Evolutionary conservation across 768 basidiomycete species (phyloP).

Genomic region (Pilatotrama ljubarskyi): DNA sequence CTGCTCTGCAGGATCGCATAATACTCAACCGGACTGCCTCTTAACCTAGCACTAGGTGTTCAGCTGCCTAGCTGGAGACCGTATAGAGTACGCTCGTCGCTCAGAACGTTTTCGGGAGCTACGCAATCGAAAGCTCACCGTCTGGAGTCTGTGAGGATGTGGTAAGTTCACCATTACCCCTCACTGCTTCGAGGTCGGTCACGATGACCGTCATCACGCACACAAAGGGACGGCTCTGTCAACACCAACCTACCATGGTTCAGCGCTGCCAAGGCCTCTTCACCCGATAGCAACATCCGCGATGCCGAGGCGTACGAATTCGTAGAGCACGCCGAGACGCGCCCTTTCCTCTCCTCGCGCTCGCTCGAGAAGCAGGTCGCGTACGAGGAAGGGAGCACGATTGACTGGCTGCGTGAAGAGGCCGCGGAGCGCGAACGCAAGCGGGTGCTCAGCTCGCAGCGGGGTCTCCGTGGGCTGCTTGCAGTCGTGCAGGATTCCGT

Average conservation of each 20-base stretch:
- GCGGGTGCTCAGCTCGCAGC: conserved; percentile 48
- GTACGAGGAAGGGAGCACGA: conserved; percentile 61
- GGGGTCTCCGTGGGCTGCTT: conserved; percentile 57
- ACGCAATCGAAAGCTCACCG: background rate
- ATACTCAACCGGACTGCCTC: too few species aligned
- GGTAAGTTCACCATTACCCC: too few species aligned
- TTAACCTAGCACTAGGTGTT: too few species aligned
- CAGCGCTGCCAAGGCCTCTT: background rate
- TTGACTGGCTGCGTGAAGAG: conserved; percentile 72
- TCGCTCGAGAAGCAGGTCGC: conserved; percentile 5
- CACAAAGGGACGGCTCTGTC: conserved; percentile 9
- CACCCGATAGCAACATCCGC: conserved; percentile 5
- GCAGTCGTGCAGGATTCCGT: conserved; percentile 56
- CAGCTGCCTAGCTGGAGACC: too few species aligned
- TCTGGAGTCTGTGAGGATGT: too few species aligned
- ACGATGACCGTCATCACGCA: background rate
- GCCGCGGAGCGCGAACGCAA: conserved; percentile 58
- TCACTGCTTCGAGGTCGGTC: too few species aligned
- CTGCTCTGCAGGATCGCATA: background rate
- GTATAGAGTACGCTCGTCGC: too few species aligned
- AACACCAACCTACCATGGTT: conserved; percentile 15
- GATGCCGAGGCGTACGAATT: conserved; percentile 29
- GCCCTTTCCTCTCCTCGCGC: background rate
- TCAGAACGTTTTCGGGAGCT: too few species aligned
- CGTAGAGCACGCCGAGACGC: conserved; percentile 13